These are phyloP conservation scores for Sparassis latifolia DNA, from an alignment of 1,284 basidiomycete genomes.

Conservation along the genomic window DNA sequence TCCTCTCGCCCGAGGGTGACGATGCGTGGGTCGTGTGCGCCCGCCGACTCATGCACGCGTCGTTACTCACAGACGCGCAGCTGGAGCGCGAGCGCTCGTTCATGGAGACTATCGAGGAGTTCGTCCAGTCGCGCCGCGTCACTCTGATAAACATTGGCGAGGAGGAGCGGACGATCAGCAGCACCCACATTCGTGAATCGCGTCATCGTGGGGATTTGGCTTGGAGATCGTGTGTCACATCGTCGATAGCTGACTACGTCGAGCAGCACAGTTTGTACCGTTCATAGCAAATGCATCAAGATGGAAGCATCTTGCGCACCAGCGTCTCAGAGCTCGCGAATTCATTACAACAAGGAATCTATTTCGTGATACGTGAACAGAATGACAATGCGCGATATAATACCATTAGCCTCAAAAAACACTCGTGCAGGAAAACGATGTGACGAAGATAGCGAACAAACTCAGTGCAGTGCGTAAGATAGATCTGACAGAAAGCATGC, in stretches of 20 bases:
- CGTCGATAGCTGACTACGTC: constrained; percentile 43
- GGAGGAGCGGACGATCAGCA: constrained; percentile 59
- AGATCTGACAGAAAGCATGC: constrained; percentile 3
- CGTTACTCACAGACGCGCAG: constrained; percentile 14
- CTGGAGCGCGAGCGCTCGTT: constrained; percentile 26
- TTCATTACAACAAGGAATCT: background rate
- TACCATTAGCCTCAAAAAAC: background rate
- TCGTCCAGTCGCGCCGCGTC: constrained; percentile 46
- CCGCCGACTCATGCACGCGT: constrained; percentile 33
- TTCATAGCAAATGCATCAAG: background rate
- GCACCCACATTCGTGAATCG: constrained; percentile 60
- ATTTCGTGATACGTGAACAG: background rate
- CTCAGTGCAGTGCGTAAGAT: background rate
- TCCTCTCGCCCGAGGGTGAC: constrained; percentile 55
- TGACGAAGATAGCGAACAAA: too few species aligned
- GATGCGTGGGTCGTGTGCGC: constrained; percentile 73
- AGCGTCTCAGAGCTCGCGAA: too few species aligned
- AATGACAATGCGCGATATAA: background rate
- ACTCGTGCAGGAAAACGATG: background rate
- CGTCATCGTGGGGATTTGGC: constrained; percentile 30
- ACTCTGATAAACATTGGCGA: constrained; percentile 55
- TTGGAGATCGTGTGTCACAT: constrained; percentile 38
- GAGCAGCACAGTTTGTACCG: constrained; percentile 43
- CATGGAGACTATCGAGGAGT: constrained; percentile 37
- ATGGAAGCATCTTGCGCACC: background rate